A percentile compares a stretch with the other conserved stretches of the same genome.
These are phyloP conservation scores for Pichia ethanolica DNA, from an alignment of 805 yeast genomes.

Conservation along the genomic window DNA sequence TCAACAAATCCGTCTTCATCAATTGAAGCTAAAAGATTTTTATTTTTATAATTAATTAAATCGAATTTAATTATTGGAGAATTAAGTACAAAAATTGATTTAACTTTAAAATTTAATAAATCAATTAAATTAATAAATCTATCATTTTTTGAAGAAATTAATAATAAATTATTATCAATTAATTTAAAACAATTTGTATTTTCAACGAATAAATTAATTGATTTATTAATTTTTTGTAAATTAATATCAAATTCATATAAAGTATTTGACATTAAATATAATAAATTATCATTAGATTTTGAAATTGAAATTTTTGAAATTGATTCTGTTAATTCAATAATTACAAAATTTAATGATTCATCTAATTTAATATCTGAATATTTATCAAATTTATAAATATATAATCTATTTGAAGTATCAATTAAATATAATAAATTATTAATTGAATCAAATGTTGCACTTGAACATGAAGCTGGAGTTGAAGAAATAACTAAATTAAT, in stretches of 20 bases:
- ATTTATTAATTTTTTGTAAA: conserved; percentile 3
- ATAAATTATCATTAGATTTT: background rate
- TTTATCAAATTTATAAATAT: conserved; percentile 6
- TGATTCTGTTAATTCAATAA: conserved; percentile 8
- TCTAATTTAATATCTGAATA: conserved; percentile 1
- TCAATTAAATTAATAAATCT: conserved; percentile 72
- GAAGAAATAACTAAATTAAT: conserved; percentile 2
- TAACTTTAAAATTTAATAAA: conserved; percentile 35
- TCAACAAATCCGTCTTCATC: conserved; percentile 76
- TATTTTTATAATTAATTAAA: conserved; percentile 30
- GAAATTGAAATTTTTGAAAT: conserved; percentile 6
- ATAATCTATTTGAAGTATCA: conserved; percentile 10
- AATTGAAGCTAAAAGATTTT: conserved; percentile 41
- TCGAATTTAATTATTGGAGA: conserved; percentile 40
- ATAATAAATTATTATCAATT: conserved; percentile 2
- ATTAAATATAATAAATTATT: background rate
- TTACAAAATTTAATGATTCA: conserved; percentile 5
- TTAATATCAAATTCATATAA: conserved; percentile 11
- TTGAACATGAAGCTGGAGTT: conserved; percentile 5
- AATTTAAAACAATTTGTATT: conserved; percentile 8
- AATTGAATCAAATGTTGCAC: conserved; percentile 1
- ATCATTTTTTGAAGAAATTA: conserved; percentile 60
- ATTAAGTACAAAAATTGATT: conserved; percentile 60
- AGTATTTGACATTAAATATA: conserved; percentile 10
- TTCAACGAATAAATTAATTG: conserved; percentile 13